Evolutionary conservation across 768 basidiomycete species (phyloP).

Genomic region (Trametopsis cervina): DNA sequence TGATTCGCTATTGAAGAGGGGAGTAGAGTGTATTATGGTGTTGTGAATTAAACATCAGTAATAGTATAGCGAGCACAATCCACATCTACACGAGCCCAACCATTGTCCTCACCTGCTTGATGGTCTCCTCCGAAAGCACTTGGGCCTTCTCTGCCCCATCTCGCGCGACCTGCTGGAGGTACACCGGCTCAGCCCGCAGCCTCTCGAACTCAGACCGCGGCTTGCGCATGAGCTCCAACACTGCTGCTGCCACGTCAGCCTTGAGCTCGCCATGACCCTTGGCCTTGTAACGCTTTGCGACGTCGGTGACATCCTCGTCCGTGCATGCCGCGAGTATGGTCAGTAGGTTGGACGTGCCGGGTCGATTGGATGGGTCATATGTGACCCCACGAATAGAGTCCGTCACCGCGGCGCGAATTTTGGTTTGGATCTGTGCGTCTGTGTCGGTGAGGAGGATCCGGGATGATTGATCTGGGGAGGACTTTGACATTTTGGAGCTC

Average conservation of each 20-base stretch:
- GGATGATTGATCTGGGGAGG: conserved; percentile 67
- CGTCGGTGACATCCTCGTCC: conserved; percentile 32
- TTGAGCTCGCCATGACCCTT: conserved; percentile 68
- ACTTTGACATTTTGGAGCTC: conserved; percentile 92
- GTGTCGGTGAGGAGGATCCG: conserved; percentile 85
- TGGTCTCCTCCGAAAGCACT: conserved; percentile 51
- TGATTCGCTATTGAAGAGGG: too few relatives aligned
- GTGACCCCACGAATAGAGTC: conserved; percentile 73
- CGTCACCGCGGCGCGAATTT: conserved; percentile 78
- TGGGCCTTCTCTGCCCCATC: conserved; percentile 61
- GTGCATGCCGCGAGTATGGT: conserved; percentile 74
- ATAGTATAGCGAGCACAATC: too few relatives aligned
- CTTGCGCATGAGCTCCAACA: conserved; percentile 56
- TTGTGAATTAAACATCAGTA: too few relatives aligned
- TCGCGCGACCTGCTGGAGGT: conserved; percentile 53
- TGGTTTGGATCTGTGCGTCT: conserved; percentile 48
- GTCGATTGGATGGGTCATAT: conserved; percentile 74
- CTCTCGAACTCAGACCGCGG: conserved; percentile 68
- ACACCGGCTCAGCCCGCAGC: conserved; percentile 51
- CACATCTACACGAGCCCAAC: conserved; percentile 46
- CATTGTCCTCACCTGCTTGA: conserved; percentile 59
- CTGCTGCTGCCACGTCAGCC: conserved; percentile 62
- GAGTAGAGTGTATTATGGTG: too few relatives aligned
- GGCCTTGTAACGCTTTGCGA: conserved; percentile 45
- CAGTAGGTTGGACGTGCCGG: conserved; percentile 79